Percentiles rank a stretch among this genome's conserved stretches.
Evolutionary conservation across 164 flowering plant genomes (phyloP).

Genomic region (Chimonanthus salicifolius): DNA sequence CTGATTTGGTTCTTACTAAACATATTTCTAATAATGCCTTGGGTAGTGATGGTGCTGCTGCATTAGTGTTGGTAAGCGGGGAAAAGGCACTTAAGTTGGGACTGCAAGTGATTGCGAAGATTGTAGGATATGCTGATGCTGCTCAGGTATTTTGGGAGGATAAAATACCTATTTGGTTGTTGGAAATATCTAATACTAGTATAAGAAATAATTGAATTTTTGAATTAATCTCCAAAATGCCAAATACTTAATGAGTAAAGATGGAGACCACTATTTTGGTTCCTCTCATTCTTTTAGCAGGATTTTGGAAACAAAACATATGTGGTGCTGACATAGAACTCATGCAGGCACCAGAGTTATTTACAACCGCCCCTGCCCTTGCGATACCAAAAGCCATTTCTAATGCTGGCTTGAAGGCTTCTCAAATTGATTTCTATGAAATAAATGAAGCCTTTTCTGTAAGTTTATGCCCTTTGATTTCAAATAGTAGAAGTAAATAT

Average conservation of each 20-base stretch:
- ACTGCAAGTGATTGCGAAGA: slow-evolving; percentile 67
- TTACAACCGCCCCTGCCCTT: slow-evolving; percentile 90
- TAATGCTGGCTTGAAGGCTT: slow-evolving; percentile 74
- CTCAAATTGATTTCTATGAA: slow-evolving; percentile 86
- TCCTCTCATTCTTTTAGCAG: not conserved
- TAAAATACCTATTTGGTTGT: not conserved
- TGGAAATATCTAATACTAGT: not conserved
- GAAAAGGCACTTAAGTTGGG: slow-evolving; percentile 67
- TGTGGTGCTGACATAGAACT: slow-evolving; percentile 9
- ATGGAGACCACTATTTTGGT: not conserved
- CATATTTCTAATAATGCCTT: not conserved
- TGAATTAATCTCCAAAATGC: not conserved
- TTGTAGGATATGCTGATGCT: slow-evolving; percentile 82
- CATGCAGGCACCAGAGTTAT: slow-evolving; percentile 82
- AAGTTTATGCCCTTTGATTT: slow-evolving; percentile 21
- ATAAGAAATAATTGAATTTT: not conserved
- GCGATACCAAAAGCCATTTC: slow-evolving; percentile 95
- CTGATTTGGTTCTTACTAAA: not conserved
- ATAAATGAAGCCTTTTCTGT: slow-evolving; percentile 98
- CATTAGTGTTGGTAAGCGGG: slow-evolving; percentile 84
- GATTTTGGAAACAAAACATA: not conserved
- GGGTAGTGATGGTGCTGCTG: slow-evolving; percentile 89
- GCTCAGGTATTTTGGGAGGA: slow-evolving; percentile 64
- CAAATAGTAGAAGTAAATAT: not conserved
- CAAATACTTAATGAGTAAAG: not conserved